A percentile compares a stretch with the other conserved stretches of the same genome.
Conservation (phyloP, 2,329 filamentous ascomycete species). For the Cytospora piceae region DNA sequence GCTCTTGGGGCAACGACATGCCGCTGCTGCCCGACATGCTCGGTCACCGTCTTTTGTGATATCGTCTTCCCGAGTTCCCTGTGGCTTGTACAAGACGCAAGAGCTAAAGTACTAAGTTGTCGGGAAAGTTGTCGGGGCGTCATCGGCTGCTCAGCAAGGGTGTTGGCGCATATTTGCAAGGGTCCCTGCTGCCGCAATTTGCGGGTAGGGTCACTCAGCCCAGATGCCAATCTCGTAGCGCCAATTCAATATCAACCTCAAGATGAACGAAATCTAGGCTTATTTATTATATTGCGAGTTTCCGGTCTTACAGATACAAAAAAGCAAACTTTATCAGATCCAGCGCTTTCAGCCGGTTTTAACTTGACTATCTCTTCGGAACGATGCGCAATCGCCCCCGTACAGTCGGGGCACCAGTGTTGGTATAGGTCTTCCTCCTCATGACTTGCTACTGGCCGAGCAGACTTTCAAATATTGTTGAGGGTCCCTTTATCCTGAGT, state of each 20-base stretch:
- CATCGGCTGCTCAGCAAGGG: constrained; percentile 13
- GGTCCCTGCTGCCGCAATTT: constrained; percentile 11
- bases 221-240: constrained; percentile 24
- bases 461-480: neutral
- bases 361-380: constrained; percentile 15
- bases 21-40: constrained; percentile 26
- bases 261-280: constrained; percentile 14
- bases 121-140: neutral
- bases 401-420: constrained; percentile 16
- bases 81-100: constrained; percentile 4
- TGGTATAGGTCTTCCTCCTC: constrained; percentile 4
- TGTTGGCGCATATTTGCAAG: constrained; percentile 9
- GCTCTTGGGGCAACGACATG: constrained; percentile 17
- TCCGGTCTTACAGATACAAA: constrained; percentile 18
- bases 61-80: neutral
- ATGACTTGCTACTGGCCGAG: neutral
- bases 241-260: constrained; percentile 16
- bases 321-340: constrained; percentile 19
- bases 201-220: constrained; percentile 19
- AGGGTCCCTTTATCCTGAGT: neutral
- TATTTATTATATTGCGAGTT: constrained; percentile 13
- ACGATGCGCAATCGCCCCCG: constrained; percentile 19
- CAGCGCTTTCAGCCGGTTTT: constrained; percentile 23
- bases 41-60: constrained; percentile 5
- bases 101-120: neutral